Base-by-base conservation (phyloP, 805 yeast genomes). In the Starmerella bombicola region DNA sequence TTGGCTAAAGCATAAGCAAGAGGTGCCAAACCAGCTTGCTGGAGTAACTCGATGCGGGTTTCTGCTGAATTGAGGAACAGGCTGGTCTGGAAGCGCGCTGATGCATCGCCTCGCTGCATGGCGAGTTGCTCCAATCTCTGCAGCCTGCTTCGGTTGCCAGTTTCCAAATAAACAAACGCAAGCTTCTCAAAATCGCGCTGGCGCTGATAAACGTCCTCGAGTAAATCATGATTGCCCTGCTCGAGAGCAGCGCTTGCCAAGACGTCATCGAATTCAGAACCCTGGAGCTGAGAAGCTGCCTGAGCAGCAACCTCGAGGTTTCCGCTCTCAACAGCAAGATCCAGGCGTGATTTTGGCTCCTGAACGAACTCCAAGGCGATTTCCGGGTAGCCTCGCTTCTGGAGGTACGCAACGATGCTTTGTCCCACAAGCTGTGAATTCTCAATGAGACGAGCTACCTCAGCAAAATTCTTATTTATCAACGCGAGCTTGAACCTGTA, bases 341-440 rank as follows among this genome's bases (percentile, higher is more conserved):
- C 98, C 55, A 91, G 88, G 62, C 95, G 75, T 31, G 96, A 83
- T 60, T 86, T 95, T 5, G 97, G 80, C 59, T 91, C 98, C 63
- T 85, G 80, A 40, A 91, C 98, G 57, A 91, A 93, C 62, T 88
- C 96, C 47, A 91, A 70, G 2, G 99, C 98, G 61, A 91, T 78
- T 63, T 91, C 99, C 21, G 98, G 97, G 59, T 80, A 88, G 2
- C 98, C 99, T 57, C 83, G 75, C 66, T 86, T 80, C 61, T 91
- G 94, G 55, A 91, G 70, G 60, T 88, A 91, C 3, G 93, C 91
- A 59, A 91, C 86, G 57, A 91, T 91, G 60, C 86, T 84, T 66
- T 93, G 96, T 49, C 99, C 99, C 38, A 91, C 98, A 57, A 91
- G 70, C 55, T 82, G 85, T 18, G 97, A 86, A 43, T 72, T 76